phyloP scores from a whole-genome alignment of 768 basidiomycete species.

The Ephemerocybe angulata region DNA sequence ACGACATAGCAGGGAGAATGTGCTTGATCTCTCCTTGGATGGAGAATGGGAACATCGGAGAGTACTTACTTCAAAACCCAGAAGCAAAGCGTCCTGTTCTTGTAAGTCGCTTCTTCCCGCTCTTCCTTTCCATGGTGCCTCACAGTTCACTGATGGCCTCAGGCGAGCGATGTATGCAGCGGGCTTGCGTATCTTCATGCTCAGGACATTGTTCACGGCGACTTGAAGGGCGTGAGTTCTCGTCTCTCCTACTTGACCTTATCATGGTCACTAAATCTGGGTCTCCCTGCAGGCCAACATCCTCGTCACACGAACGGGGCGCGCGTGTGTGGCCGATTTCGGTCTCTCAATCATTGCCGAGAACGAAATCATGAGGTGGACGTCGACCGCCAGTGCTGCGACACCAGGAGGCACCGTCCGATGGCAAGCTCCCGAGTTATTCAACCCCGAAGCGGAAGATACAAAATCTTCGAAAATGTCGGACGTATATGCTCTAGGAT shows the following conservation, averaged over 20 bases:
- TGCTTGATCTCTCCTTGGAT: conserved; percentile 14
- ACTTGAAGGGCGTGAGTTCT: conserved; percentile 16
- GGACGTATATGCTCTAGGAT: conserved; percentile 19
- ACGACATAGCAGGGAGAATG: conserved; percentile 1
- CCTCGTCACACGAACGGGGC: conserved; percentile 8
- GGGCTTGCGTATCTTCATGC: conserved; percentile 17
- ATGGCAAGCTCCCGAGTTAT: conserved; percentile 21
- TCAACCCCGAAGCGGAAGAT: conserved; percentile 3
- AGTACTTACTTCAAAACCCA: neutral
- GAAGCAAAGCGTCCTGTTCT: neutral
- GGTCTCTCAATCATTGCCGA: conserved; percentile 16
- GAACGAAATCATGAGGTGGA: conserved; percentile 12
- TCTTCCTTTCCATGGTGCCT: neutral
- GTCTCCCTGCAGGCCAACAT: conserved; percentile 13
- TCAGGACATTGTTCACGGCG: conserved; percentile 15
- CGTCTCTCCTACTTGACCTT: neutral
- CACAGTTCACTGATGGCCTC: neutral
- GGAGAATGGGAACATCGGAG: conserved; percentile 9
- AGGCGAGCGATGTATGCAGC: conserved; percentile 12
- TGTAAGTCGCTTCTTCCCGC: neutral
- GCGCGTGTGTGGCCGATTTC: conserved; percentile 19
- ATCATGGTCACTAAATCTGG: neutral
- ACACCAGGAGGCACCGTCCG: conserved; percentile 5
- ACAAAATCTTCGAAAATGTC: conserved; percentile 1
- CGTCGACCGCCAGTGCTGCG: conserved; percentile 7